phyloP scores from a whole-genome alignment of 1,284 basidiomycete genomes.

The Ustilago vetiveriae region DNA sequence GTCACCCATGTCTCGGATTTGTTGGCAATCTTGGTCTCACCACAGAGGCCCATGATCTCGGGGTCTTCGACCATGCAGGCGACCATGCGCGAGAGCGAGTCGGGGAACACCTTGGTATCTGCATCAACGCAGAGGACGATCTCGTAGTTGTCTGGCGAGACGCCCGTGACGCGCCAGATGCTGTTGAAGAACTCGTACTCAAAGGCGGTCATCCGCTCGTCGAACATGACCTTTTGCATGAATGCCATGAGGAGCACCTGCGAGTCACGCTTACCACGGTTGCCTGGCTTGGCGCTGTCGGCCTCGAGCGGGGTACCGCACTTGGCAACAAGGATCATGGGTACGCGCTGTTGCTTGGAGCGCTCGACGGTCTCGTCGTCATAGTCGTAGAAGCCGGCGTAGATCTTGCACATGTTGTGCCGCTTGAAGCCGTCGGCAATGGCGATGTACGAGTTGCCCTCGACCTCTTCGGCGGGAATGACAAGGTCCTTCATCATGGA shows the following conservation, averaged over 20 bases:
- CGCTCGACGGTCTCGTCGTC: conserved; percentile 89
- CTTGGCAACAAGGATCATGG: conserved; percentile 93
- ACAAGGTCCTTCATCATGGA: conserved; percentile 98
- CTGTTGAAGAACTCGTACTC: conserved; percentile 71
- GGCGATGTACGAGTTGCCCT: conserved; percentile 94
- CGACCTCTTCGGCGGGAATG: conserved; percentile 83
- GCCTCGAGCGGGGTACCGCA: conserved; percentile 76
- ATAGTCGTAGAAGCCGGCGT: conserved; percentile 96
- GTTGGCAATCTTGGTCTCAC: conserved; percentile 71
- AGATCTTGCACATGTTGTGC: conserved; percentile 99
- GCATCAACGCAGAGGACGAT: conserved; percentile 70
- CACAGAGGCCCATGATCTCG: conserved; percentile 70
- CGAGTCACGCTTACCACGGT: conserved; percentile 97
- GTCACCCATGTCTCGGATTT: conserved; percentile 70
- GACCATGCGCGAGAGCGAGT: conserved; percentile 69
- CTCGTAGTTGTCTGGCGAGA: conserved; percentile 69
- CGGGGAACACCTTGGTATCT: conserved; percentile 70
- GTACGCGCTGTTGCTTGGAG: conserved; percentile 95
- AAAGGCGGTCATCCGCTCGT: conserved; percentile 70
- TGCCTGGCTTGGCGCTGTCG: conserved; percentile 91
- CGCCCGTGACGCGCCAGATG: conserved; percentile 69
- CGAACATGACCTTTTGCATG: conserved; percentile 70
- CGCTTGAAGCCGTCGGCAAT: conserved; percentile 98
- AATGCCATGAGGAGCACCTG: conserved; percentile 77
- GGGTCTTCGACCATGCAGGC: conserved; percentile 70